Evolutionary conservation across 306 rosid genomes (phyloP).

Genomic region (Sesbania bispinosa): DNA sequence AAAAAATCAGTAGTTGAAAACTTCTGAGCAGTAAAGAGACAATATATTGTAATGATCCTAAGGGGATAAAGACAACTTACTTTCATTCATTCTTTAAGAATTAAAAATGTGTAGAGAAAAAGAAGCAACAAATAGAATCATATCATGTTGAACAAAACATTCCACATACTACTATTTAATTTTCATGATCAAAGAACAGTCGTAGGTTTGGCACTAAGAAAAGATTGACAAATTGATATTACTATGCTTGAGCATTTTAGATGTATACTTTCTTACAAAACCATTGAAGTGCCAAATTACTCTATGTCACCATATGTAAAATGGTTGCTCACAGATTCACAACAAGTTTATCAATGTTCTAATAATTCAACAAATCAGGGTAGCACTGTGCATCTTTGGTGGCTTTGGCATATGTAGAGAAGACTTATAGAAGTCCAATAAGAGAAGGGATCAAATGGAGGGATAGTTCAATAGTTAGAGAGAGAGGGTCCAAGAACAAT

Average conservation of each 20-base stretch:
- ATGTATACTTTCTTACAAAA: neutral
- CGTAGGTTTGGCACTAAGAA: neutral
- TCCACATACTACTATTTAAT: neutral
- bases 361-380: too few relatives aligned
- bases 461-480: too few relatives aligned
- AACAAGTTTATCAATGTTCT: neutral
- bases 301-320: neutral
- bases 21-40: neutral
- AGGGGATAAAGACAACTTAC: neutral
- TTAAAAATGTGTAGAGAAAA: neutral
- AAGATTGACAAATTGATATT: neutral
- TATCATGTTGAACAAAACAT: neutral
- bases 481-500: too few relatives aligned
- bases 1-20: slow-evolving; percentile 10
- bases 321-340: neutral
- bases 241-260: neutral
- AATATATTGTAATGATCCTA: neutral
- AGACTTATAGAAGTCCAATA: too few relatives aligned
- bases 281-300: neutral
- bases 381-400: too few relatives aligned
- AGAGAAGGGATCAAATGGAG: too few relatives aligned
- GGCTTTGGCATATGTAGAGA: too few relatives aligned
- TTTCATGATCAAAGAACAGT: neutral
- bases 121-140: neutral
- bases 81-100: neutral